Percentiles rank a stretch among this genome's conserved stretches.
Evolutionary conservation across 192 early-diverging fungal species (phyloP).

Genomic region (Dissophora globulifera): DNA sequence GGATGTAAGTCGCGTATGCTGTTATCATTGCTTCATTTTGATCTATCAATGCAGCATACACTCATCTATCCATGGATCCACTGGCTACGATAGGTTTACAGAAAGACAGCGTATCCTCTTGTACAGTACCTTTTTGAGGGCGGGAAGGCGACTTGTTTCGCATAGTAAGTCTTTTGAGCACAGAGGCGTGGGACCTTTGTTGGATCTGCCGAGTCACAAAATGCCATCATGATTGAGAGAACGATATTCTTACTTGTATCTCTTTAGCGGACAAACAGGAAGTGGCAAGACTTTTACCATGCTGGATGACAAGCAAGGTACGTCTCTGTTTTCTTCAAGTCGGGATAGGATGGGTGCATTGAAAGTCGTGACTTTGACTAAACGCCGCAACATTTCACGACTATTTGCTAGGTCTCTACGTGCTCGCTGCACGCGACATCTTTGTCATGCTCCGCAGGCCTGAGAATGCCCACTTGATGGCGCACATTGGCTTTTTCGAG

Average conservation of each 20-base stretch:
- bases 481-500: slow-evolving; percentile 94
- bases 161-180: slow-evolving; percentile 90
- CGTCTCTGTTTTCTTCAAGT: too few species aligned
- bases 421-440: slow-evolving; percentile 91
- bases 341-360: too few species aligned
- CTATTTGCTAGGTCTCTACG: slow-evolving; percentile 76
- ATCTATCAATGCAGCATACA: too few species aligned
- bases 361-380: too few species aligned
- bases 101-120: slow-evolving; percentile 90
- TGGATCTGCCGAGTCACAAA: too few species aligned
- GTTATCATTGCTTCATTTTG: background rate
- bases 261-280: slow-evolving; percentile 86
- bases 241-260: too few species aligned
- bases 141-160: slow-evolving; percentile 98
- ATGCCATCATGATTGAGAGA: too few species aligned
- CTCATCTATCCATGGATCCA: too few species aligned
- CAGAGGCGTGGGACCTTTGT: too few species aligned
- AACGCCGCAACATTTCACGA: too few species aligned
- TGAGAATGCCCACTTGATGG: slow-evolving; percentile 77
- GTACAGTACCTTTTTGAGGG: slow-evolving; percentile 95
- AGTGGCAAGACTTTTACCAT: slow-evolving; percentile 99
- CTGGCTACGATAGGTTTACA: slow-evolving; percentile 67
- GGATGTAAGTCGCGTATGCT: slow-evolving; percentile 53
- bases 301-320: slow-evolving; percentile 84
- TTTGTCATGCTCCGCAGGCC: slow-evolving; percentile 79